Base-by-base conservation (phyloP, 768 basidiomycete species). In the Amanita inopinata region DNA sequence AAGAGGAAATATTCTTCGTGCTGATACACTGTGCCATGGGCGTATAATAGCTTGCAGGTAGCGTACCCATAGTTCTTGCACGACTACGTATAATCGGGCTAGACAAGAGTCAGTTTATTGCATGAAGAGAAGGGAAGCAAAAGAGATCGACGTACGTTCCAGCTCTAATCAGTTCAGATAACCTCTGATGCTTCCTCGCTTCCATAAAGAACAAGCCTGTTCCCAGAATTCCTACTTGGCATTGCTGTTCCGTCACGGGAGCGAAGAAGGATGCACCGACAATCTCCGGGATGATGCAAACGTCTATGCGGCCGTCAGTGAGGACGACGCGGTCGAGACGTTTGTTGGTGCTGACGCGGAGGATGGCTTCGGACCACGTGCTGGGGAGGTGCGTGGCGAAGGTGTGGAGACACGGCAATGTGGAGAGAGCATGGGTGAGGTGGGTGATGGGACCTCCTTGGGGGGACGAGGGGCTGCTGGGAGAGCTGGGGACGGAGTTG, bases 151-250 rank as follows among this genome's bases (percentile, higher is more conserved):
- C 69, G 49, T 60, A 68, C 50, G 76, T 75, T 52, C 79, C 80
- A 34, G 62, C 61, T 36, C 61, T 63, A 42, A 81, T 71, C 39
- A 81, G 63, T 47, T 75, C 76, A 33, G 57, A 63, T 39, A 82
- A 58, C 30, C 73, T 59, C 12, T 63, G 39, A 37, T 80, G 70
- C 48, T 69, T 69, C 58, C 60, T 68, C 0, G 78, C 74, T 53
- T 75, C 71, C 46, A 63, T 68, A 53, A 81, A 64, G 57, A 76
- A 83, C 51, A 80, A 57, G 12, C 74, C 71, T 0, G 71, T 72
- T 11, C 67, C 64, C 30, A 68, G 51, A 14, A 72, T 58, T 12
- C 68, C 67, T 15, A n/a, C 11, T 18, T 38, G 38, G 4, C 27
- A 31, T 5, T 38, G 39, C 3, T 41, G 42, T 14, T 42, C 34